These are phyloP conservation scores for Beverwykella pulmonaria DNA, from an alignment of 495 filamentous ascomycete species.

Conservation along the genomic window DNA sequence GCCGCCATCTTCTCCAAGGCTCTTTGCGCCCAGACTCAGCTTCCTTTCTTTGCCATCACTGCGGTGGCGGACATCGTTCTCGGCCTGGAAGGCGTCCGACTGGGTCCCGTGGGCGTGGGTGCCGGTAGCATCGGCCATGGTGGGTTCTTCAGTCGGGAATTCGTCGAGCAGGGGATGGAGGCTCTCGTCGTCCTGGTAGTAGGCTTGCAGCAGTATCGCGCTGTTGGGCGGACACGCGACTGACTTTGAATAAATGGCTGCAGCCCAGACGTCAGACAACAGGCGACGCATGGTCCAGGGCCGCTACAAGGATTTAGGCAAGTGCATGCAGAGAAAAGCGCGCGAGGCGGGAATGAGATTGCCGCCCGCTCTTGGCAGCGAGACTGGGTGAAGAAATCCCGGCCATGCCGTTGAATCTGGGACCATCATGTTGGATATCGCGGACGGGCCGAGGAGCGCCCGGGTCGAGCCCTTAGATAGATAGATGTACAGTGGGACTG, in stretches of 20 bases:
- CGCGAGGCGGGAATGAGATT: too few species aligned
- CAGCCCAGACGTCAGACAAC: not conserved
- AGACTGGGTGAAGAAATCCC: too few species aligned
- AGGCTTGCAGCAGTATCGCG: not conserved
- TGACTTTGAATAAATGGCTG: not conserved
- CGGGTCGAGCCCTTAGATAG: too few species aligned
- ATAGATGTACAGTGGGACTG: too few species aligned
- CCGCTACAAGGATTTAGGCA: not conserved
- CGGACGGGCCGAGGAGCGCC: too few species aligned
- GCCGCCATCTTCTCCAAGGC: constrained; percentile 17
- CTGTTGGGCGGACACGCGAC: not conserved
- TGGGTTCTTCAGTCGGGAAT: not conserved
- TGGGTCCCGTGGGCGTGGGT: constrained; percentile 19
- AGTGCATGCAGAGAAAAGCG: not conserved
- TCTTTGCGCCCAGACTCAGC: constrained; percentile 18
- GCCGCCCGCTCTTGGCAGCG: too few species aligned
- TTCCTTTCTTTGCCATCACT: constrained; percentile 21
- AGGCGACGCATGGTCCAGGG: not conserved
- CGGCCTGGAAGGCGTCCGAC: constrained; percentile 14
- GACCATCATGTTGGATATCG: too few species aligned
- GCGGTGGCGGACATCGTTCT: constrained; percentile 22
- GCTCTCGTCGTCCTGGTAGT: not conserved
- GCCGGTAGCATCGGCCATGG: constrained; percentile 15
- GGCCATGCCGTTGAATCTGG: too few species aligned
- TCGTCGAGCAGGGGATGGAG: not conserved